Evolutionary conservation across 148 eudicot species (phyloP), one percentile per base, ranked within the genome.

Genomic region (Nepenthes mirabilis): DNA sequence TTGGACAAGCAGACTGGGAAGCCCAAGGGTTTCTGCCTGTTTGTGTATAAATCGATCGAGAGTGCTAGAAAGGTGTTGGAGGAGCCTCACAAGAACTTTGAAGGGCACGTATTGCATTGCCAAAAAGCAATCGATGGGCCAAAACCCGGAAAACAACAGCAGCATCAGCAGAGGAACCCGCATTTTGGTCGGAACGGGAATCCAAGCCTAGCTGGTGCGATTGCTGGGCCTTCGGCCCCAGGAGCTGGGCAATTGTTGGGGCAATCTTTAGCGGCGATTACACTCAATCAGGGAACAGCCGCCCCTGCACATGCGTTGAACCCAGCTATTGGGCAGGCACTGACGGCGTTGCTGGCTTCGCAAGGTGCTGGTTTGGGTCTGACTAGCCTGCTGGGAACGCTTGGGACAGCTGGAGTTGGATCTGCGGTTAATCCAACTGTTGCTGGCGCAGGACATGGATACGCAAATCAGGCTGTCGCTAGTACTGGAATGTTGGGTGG

Each of bases 121-220:
- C 86, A 86, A 72, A 80, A 75, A 74, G 96, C 97, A 0, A 58
- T 84, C 48, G 99, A 93, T 70, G 96, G 99, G 9, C 95, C 96
- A 0, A 88, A 88, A 49, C 79, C 77, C 1, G 75, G 65, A 37
- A 90, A 86, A 50, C 82, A 70, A 57, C 79, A 69, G 35, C 65
- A 57, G 43, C 45, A 40, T 3, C 45, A 40, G 45, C 45, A 40
- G 8, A 73, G 66, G 49, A 76, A 80, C 56, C 70, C 67, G 13
- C 84, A 79, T 37, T 65, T 66, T 33, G 76, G 83, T 2, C 80
- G 86, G 74, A 86, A 72, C 62, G 82, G 80, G 12, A 86, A 76
- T 63, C 61, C 69, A 9, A 68, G 54, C 58, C 78, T 78, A 70
- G 74, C 77, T 2, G 78, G 78, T 1, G 63, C 81, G 1, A 61